These are phyloP conservation scores for Silene noctiflora DNA, from an alignment of 179 eudicot genomes.

Conservation along the genomic window DNA sequence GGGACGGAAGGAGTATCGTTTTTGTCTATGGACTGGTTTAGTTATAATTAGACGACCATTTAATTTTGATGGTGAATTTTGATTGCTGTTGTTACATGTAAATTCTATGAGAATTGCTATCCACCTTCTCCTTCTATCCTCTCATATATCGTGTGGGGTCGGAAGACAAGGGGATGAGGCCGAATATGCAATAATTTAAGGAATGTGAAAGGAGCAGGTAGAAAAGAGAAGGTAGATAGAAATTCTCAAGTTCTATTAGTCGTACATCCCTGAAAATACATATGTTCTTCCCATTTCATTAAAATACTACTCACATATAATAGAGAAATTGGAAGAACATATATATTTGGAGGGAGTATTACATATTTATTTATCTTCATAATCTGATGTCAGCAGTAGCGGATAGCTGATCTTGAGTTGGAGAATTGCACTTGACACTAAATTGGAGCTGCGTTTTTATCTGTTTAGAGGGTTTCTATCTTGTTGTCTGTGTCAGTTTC, in stretches of 20 bases:
- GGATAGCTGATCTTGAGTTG: background rate
- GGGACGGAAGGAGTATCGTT: too few species aligned
- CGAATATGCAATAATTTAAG: too few species aligned
- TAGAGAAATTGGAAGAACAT: too few species aligned
- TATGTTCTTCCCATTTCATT: too few species aligned
- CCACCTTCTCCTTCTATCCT: too few species aligned
- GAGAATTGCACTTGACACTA: background rate
- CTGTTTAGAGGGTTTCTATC: background rate
- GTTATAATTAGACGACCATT: background rate
- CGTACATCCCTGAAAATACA: too few species aligned
- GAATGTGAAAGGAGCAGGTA: too few species aligned
- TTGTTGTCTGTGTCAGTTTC: background rate
- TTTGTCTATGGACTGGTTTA: background rate
- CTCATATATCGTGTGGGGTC: too few species aligned
- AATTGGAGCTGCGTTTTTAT: background rate
- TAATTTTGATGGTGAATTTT: background rate
- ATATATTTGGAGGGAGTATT: too few species aligned
- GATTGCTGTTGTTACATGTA: background rate
- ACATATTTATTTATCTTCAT: background rate
- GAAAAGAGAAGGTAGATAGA: too few species aligned
- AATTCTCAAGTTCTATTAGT: background rate
- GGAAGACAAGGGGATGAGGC: too few species aligned
- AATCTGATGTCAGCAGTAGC: background rate
- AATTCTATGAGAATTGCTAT: background rate
- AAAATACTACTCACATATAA: too few species aligned